Conservation (phyloP, 129 eudicot species). For the Artemisia tridentata region DNA sequence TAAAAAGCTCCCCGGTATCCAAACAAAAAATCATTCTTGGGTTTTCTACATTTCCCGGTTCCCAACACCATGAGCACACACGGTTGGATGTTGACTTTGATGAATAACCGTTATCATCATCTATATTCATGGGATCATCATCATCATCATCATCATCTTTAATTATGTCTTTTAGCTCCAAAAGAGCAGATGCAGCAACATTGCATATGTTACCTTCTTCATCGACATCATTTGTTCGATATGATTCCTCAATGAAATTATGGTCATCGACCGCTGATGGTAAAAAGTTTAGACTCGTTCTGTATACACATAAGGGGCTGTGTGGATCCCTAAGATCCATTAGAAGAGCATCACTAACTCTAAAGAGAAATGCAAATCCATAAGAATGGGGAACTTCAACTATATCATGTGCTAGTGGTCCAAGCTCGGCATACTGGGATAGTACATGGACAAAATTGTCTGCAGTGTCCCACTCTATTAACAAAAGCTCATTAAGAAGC, state of each 20-base stretch:
- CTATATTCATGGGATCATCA: constrained; percentile 89
- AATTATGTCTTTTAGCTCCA: constrained; percentile 75
- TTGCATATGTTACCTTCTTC: constrained; percentile 83
- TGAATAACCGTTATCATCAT: constrained; percentile 39
- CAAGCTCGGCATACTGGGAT: constrained; percentile 69
- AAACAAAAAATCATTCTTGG: constrained; percentile 76
- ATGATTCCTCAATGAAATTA: constrained; percentile 48
- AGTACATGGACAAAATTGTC: constrained; percentile 54
- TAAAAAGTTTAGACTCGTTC: constrained; percentile 57
- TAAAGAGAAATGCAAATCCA: constrained; percentile 78
- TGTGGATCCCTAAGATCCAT: constrained; percentile 83
- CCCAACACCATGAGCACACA: constrained; percentile 97
- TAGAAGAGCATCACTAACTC: constrained; percentile 76
- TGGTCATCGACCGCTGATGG: constrained; percentile 60
- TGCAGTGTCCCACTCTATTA: constrained; percentile 66
- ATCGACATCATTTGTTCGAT: constrained; percentile 67
- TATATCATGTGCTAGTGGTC: constrained; percentile 72
- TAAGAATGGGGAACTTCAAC: constrained; percentile 79
- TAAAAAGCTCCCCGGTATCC: constrained; percentile 78
- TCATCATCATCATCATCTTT: constrained; percentile 41
- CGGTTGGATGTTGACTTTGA: constrained; percentile 51
- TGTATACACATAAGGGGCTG: constrained; percentile 67
- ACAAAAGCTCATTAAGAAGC: constrained; percentile 65
- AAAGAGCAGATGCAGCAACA: constrained; percentile 95
- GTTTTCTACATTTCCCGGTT: constrained; percentile 48